Percentiles rank a stretch among this genome's conserved stretches.
Evolutionary conservation across 148 eudicot species (phyloP).

Genomic region (Persicaria maculosa): DNA sequence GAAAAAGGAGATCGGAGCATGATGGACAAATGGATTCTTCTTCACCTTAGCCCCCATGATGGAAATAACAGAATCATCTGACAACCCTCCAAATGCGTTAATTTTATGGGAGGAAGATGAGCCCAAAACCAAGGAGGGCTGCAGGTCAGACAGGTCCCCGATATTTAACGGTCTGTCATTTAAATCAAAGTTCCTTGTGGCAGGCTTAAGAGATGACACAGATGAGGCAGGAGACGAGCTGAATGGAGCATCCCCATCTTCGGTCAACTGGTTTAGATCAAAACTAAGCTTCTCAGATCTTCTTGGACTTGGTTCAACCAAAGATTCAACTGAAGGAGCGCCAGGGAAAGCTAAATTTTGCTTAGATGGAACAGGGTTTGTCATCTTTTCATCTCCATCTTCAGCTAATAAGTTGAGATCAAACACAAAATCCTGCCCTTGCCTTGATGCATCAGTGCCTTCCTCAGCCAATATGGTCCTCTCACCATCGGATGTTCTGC

Average conservation of each 20-base stretch:
- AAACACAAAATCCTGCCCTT: conserved; percentile 43
- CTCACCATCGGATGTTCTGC: conserved; percentile 45
- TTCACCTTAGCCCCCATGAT: conserved; percentile 71
- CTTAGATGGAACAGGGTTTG: conserved; percentile 22
- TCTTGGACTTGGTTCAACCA: conserved; percentile 27
- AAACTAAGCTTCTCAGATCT: conserved; percentile 42
- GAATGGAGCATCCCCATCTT: conserved; percentile 43
- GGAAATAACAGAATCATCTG: conserved; percentile 53
- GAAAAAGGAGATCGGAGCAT: conserved; percentile 21
- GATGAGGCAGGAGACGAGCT: conserved; percentile 61
- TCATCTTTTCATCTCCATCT: conserved; percentile 35
- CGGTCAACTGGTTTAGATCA: conserved; percentile 65
- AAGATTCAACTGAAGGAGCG: conserved; percentile 37
- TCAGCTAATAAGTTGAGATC: conserved; percentile 71
- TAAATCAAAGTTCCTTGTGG: conserved; percentile 57
- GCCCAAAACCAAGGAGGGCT: conserved; percentile 23
- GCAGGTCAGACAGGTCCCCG: conserved; percentile 34
- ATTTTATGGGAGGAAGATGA: conserved; percentile 34
- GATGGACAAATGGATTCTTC: conserved; percentile 34
- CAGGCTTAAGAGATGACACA: conserved; percentile 58
- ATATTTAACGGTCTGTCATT: conserved; percentile 54
- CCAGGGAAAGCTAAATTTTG: conserved; percentile 24
- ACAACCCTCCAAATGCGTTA: conserved; percentile 25
- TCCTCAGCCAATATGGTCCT: conserved; percentile 31
- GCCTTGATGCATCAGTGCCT: conserved; percentile 33